Evolutionary conservation across 108 stramenopile genomes (phyloP), one percentile per base, ranked within the genome.

Genomic region (Skeletonema marinoi): DNA sequence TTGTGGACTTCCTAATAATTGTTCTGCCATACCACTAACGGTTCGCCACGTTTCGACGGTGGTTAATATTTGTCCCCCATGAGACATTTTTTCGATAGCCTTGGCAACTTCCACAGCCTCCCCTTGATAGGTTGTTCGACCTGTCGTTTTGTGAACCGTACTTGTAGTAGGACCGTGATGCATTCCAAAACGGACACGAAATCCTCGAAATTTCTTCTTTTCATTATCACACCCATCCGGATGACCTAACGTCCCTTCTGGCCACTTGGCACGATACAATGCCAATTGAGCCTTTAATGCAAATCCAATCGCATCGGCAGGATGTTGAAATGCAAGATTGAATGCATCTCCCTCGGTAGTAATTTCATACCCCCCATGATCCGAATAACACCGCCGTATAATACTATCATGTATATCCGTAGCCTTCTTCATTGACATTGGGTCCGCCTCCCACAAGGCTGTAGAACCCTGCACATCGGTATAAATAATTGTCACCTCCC

Each of bases 391-490:
- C 42, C 67, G 66, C 16, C 85, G 73, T 48, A 86, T 83, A 17
- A 86, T 83, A 35, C 62, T 71, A 51, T 86, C 82, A 48, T 86
- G 85, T 2, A 83, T 56, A 39, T 80, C 78, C 19, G 78, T 78
- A 11, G 85, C 81, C 50, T 79, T 77, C 56, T 79, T 71, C 85
- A 86, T 86, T 8, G 85, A 58, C 33, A 46, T 14, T 17, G 78
- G 78, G 54, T 79, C 54, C 3, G 78, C 85, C 67, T 86, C 85
- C 85, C 85, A 86, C 2, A 86, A 67, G 4, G 82, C 62, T 7
- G 85, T 86, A 6, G 78, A 80, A n/a, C 85, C 85, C 66, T 86
- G 82, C 32, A 86, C 71, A 71, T 86, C 85, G 7, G 85, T 86
- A 41, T 79, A 83, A 31, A 86, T 74, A 35, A 86, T 79, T 11